Base-by-base conservation (phyloP, 2,329 filamentous ascomycete genomes). In the Penicillium sp. region DNA sequence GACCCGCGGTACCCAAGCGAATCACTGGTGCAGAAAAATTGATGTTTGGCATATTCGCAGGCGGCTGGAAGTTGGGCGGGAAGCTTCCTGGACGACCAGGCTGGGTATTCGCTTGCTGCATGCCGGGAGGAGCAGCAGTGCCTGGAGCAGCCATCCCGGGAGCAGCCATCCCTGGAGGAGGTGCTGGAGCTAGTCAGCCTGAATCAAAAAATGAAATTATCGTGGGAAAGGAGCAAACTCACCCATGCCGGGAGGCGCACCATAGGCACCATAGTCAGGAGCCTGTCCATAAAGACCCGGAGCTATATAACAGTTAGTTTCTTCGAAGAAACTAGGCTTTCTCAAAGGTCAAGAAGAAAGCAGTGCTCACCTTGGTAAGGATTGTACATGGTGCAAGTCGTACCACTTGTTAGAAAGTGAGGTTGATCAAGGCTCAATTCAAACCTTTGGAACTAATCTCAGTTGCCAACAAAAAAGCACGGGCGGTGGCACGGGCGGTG, bases 1-100 rank as follows among this genome's bases (percentile, higher is more conserved):
- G 75, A 21, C 78, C 84, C 4, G 87, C 84, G 1, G 92, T 93
- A 41, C 93, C 94, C 45, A 99, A 84, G 54, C 94, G 90, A 70
- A 99, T 97, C 59, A 97, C 92, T 55, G 93, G 92, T 36, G 94
- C 94, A 70, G 90, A 96, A 80, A 97, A 96, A 79, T 99, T 97
- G 81, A 99, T 96, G 74, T 96, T 95, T 50, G 93, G 92, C 83
- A 97, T 90, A 72, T 94, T 96, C 50, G 90, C 81, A 10, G 93
- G 92, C 48, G 91, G 86, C 79, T 95, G 90, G 77, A 96, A 97
- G 75, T 87, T 91, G 58, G 87, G 80, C 60, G 91, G 91, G 63
- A 96, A 87, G 69, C 86, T 87, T 75, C 84, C 90, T 73, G 90
- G 90, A 80, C 90, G 87, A 79, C 87, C 90, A 78, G 89, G 84